Base-by-base conservation (phyloP, 352 stramenopile species). In the Elongisporangium undulatum region DNA sequence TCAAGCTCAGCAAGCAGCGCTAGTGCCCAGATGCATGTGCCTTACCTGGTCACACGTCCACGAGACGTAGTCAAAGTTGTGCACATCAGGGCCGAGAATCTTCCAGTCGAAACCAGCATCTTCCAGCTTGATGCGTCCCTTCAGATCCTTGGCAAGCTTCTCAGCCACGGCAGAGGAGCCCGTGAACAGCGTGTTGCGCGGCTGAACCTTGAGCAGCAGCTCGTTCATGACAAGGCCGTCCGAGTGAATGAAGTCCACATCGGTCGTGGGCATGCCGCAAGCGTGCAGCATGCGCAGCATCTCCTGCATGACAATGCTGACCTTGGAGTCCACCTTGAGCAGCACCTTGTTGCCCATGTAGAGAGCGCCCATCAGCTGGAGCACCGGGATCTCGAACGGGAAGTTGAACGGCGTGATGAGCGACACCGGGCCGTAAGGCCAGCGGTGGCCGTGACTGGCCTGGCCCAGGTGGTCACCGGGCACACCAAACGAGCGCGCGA, bases 21-120 rank as follows among this genome's bases (percentile, higher is more conserved):
- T 19, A 51, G 2, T 38, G 34, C 2, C 39, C 49, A 20, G 1
- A 10, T 50, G 26, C 49, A 45, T 50, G 19, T 21, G 54, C 55
- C 62, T 22, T 54, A 82, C 71, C 64, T 99, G 97, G 75, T 99
- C 97, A 55, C 89, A 98, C 65, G 96, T 96, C 92, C 94, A 99
- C 10, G 96, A 95, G 15, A 99, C 96, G 69, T 99, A 99, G 62
- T 99, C 95, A 19, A 98, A 89, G 76, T 99, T 87, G 55, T 71
- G 54, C 9, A 99, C 96, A 69, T 99, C 97, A 1, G 96, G 97
- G 29, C 96, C 96, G 38, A 99, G 77, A 59, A 98, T 82, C 74
- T 99, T 99, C 97, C 97, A 99, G 81, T 99, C 97, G 69, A 99
- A 99, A 19, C 97, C 97, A 51, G 97, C 97, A 74, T 99, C 97